Evolutionary conservation across 345 rosid species (phyloP).

Genomic region (Brassica incana): DNA sequence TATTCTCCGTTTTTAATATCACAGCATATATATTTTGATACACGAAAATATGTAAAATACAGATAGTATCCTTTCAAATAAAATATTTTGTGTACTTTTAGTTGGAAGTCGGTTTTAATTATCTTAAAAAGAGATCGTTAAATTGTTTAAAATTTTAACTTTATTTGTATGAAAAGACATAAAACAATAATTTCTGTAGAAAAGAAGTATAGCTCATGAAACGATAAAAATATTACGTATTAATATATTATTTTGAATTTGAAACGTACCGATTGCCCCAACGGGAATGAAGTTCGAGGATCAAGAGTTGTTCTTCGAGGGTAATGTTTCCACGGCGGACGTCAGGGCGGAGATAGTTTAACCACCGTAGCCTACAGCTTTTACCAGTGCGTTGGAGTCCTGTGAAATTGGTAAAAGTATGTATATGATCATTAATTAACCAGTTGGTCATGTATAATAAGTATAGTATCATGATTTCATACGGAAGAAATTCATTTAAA

Average conservation of each 20-base stretch:
- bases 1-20: neutral
- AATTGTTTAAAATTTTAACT: neutral
- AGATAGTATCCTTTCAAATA: neutral
- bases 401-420: constrained; percentile 37
- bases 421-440: neutral
- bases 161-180: neutral
- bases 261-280: constrained; percentile 84
- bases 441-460: constrained; percentile 8
- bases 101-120: neutral
- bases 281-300: constrained; percentile 89
- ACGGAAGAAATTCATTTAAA: constrained; percentile 32
- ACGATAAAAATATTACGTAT: neutral
- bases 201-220: neutral
- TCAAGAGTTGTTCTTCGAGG: constrained; percentile 84
- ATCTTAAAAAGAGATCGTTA: neutral
- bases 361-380: constrained; percentile 92
- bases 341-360: constrained; percentile 91
- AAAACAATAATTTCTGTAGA: neutral
- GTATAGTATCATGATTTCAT: constrained; percentile 24
- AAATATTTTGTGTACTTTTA: neutral
- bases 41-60: neutral
- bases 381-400: constrained; percentile 92
- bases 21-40: neutral
- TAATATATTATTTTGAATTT: neutral
- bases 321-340: constrained; percentile 91